A percentile compares a stretch with the other conserved stretches of the same genome.
phyloP scores from a whole-genome alignment of 371 early-diverging fungal species.

The Lichtheimia corymbifera region DNA sequence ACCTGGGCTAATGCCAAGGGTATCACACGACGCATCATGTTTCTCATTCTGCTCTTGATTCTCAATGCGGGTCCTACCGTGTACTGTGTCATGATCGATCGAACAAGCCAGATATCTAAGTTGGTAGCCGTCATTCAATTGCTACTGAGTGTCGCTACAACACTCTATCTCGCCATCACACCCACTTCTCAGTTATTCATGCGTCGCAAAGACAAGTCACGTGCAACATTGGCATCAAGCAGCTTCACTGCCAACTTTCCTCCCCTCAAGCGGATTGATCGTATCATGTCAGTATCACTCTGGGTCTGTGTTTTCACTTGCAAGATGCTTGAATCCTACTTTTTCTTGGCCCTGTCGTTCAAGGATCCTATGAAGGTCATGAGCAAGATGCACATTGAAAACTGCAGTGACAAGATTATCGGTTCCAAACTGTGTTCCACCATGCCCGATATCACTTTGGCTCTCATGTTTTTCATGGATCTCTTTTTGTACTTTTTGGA shows the following conservation, averaged over 20 bases:
- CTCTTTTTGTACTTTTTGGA: constrained; percentile 85
- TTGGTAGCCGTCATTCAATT: constrained; percentile 70
- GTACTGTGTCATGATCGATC: constrained; percentile 59
- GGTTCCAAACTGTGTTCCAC: constrained; percentile 60
- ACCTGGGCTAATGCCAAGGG: constrained; percentile 62
- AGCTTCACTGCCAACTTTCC: constrained; percentile 85
- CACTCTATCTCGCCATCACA: constrained; percentile 66
- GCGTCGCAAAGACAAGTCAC: constrained; percentile 34
- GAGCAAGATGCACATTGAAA: constrained; percentile 54
- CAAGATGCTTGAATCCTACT: constrained; percentile 85
- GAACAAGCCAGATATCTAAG: constrained; percentile 48
- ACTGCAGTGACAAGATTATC: constrained; percentile 57
- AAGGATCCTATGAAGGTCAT: constrained; percentile 80
- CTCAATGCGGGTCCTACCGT: constrained; percentile 71
- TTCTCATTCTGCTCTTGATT: constrained; percentile 64
- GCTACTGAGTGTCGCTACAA: constrained; percentile 65
- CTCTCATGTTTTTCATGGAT: constrained; percentile 79
- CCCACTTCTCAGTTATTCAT: constrained; percentile 72
- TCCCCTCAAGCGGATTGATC: constrained; percentile 68
- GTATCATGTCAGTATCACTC: constrained; percentile 74
- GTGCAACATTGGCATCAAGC: constrained; percentile 60
- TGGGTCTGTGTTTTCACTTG: constrained; percentile 79
- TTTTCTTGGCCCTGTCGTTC: constrained; percentile 82
- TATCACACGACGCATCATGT: constrained; percentile 59
- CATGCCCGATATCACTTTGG: constrained; percentile 74